Evolutionary conservation across 1,139 yeast species (phyloP), one percentile per base, ranked within the genome.

Genomic region (Scheffersomyces segobiensis): DNA sequence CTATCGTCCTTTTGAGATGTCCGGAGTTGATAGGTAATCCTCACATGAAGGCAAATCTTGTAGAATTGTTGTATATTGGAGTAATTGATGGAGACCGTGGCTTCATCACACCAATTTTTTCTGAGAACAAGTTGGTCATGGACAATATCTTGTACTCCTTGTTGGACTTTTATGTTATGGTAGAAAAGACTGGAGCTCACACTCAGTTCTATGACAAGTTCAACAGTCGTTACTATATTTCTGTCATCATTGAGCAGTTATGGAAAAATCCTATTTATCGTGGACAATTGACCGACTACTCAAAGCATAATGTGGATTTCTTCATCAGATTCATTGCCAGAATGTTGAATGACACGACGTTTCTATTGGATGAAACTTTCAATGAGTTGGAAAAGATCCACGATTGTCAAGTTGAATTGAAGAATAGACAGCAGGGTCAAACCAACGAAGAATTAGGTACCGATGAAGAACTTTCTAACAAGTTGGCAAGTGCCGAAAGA

Each of bases 151-250:
- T 95, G 59, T 93, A 91, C 67, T 89, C 97, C 0, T 80, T 95
- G 60, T 82, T 95, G 75, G 96, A 92, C 68, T 90, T 93, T 64
- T 95, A 95, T 71, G 97, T 95, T 51, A 93, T 91, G 82, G 95
- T 93, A 58, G 99, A 95, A 71, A 92, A 91, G 69, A 96, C 99
- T 0, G 99, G 99, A 7, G 90, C 98, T 3, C 88, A 96, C 5
- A 88, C 97, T 0, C 99, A 95, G 73, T 95, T 95, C 71, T 95
- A 95, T 72, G 99, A 95, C 74, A 95, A 95, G 73, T 95, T 96
- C 77, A 93, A 92, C 73, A 86, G 92, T 54, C 84, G 99, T 71
- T 95, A 87, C 72, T 89, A 92, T 70, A 91, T 93, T 52, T 89
- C 98, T 1, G 86, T 86, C 55, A 89, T 96, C 52, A 77, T 96